A percentile compares a stretch with the other conserved stretches of the same genome.
Evolutionary conservation across 345 rosid species (phyloP).

Genomic region (Leavenworthia alabamica): DNA sequence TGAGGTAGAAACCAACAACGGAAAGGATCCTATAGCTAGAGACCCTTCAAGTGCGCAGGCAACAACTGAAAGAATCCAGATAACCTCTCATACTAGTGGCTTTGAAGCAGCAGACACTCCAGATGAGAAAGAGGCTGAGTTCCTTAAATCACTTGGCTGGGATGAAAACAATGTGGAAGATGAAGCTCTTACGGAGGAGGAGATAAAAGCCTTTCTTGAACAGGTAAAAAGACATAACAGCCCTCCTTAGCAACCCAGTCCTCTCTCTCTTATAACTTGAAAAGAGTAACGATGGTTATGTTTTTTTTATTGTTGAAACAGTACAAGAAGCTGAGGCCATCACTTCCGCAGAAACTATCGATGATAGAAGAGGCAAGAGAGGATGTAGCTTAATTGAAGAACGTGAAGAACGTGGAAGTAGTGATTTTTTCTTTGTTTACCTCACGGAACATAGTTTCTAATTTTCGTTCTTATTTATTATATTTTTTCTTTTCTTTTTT

Average conservation of each 20-base stretch:
- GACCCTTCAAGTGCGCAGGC: conserved; percentile 39
- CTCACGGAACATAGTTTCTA: conserved; percentile 42
- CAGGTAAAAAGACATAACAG: conserved; percentile 40
- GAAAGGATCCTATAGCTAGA: conserved; percentile 30
- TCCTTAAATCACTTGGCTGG: conserved; percentile 96
- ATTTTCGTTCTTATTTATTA: conserved; percentile 8
- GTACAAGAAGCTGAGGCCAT: conserved; percentile 38
- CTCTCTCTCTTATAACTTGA: not conserved
- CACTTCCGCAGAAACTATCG: conserved; percentile 39
- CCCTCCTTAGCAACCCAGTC: no score
- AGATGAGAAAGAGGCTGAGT: conserved; percentile 68
- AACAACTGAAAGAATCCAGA: conserved; percentile 38
- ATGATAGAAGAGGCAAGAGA: conserved; percentile 30
- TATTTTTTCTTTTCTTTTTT: conserved; percentile 16
- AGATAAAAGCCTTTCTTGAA: conserved; percentile 56
- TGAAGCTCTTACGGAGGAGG: conserved; percentile 82
- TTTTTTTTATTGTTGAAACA: conserved; percentile 22
- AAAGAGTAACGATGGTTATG: not conserved
- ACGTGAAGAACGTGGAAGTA: conserved; percentile 23
- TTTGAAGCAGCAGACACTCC: conserved; percentile 30
- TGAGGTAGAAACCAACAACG: conserved; percentile 27
- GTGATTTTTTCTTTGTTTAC: conserved; percentile 2
- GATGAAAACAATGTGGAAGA: conserved; percentile 72
- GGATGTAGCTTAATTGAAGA: conserved; percentile 33
- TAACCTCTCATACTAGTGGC: conserved; percentile 29